phyloP scores from a whole-genome alignment of 805 yeast genomes.

The Cyberlindnera nakhonratchasimensis region DNA sequence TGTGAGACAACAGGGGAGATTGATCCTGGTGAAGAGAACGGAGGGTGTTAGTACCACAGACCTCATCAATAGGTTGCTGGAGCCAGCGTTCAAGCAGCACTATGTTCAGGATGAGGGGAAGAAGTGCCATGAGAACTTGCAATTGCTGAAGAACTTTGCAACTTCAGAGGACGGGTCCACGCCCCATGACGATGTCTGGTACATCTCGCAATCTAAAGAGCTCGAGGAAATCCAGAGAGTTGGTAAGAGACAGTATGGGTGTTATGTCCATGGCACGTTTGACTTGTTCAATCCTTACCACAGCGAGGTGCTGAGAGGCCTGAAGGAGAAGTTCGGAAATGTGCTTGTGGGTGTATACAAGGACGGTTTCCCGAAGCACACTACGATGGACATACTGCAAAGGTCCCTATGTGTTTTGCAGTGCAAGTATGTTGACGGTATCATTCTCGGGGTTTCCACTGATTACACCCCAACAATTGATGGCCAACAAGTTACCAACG shows the following conservation, averaged over 20 bases:
- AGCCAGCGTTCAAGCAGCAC: constrained; percentile 19
- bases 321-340: constrained; percentile 35
- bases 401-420: constrained; percentile 85
- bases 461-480: constrained; percentile 11
- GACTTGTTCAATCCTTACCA: constrained; percentile 95
- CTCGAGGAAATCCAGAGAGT: constrained; percentile 18
- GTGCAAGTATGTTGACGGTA: constrained; percentile 78
- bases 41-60: constrained; percentile 95
- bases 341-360: constrained; percentile 68
- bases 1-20: constrained; percentile 81
- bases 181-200: constrained; percentile 55
- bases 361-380: constrained; percentile 62
- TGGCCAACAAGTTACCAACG: neutral
- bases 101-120: constrained; percentile 12
- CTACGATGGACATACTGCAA: constrained; percentile 86
- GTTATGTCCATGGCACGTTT: constrained; percentile 79
- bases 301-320: constrained; percentile 61
- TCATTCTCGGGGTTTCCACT: constrained; percentile 43
- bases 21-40: constrained; percentile 89
- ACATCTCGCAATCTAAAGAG: constrained; percentile 34
- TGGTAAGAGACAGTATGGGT: constrained; percentile 26
- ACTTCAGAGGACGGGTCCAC: constrained; percentile 57
- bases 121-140: constrained; percentile 4
- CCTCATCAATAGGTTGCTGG: constrained; percentile 81
- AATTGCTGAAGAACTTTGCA: constrained; percentile 45